Evolutionary conservation across 352 stramenopile genomes (phyloP).

Genomic region (Phytopythium boreale): DNA sequence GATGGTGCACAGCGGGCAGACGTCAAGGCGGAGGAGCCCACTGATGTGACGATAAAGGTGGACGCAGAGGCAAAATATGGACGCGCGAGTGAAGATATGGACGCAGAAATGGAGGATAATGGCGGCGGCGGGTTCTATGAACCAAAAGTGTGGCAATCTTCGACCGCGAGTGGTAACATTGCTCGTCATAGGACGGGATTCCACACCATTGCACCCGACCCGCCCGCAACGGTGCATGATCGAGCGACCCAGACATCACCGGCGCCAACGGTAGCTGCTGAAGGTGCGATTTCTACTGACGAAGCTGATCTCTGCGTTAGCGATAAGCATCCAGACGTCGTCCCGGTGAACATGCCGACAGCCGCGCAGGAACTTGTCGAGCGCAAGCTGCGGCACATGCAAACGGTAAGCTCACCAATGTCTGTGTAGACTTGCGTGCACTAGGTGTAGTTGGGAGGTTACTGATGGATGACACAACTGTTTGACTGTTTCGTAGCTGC

Average conservation of each 20-base stretch:
- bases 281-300: not conserved
- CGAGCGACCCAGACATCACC: not conserved
- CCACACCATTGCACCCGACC: no score
- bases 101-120: not conserved
- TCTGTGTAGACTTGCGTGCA: not conserved
- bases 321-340: not conserved
- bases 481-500: not conserved
- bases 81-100: no score
- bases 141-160: no score
- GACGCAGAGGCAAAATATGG: no score
- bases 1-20: no score
- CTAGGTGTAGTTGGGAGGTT: not conserved
- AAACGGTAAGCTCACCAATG: not conserved
- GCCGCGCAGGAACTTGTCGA: not conserved
- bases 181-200: no score
- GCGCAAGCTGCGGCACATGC: not conserved
- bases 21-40: not conserved
- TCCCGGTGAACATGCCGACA: not conserved
- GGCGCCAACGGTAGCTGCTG: not conserved
- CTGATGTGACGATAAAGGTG: no score
- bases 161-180: no score
- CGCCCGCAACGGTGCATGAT: not conserved
- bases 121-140: no score
- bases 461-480: not conserved
- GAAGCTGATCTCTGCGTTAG: not conserved